These are phyloP conservation scores for Candida neerlandica DNA, from an alignment of 1,139 yeast species.

Conservation along the genomic window DNA sequence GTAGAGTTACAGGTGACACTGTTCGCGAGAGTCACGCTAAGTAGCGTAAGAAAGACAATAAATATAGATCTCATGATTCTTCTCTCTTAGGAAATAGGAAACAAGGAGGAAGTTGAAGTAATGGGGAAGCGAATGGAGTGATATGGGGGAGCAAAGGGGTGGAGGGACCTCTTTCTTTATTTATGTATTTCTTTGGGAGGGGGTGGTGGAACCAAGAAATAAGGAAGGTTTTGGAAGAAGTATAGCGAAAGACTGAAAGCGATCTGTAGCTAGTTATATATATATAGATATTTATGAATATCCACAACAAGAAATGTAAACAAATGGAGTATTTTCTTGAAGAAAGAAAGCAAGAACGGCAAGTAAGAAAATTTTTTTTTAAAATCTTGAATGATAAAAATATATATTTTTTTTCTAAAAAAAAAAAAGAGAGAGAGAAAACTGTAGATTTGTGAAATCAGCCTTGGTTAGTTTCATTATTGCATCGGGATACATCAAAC, in stretches of 20 bases:
- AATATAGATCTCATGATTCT: conserved; percentile 10
- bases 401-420: neutral
- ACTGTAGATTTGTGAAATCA: neutral
- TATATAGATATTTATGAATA: too few relatives aligned
- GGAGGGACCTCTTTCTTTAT: too few relatives aligned
- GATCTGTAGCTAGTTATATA: too few relatives aligned
- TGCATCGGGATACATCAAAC: too few relatives aligned
- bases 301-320: neutral
- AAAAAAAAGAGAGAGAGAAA: neutral
- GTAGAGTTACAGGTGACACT: conserved; percentile 48
- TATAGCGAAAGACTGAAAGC: too few relatives aligned
- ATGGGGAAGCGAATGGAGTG: neutral
- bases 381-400: neutral
- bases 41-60: conserved; percentile 13
- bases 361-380: neutral
- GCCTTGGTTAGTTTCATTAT: neutral
- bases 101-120: neutral
- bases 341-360: neutral
- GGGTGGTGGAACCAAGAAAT: neutral
- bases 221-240: too few relatives aligned
- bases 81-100: neutral
- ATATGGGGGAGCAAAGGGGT: too few relatives aligned
- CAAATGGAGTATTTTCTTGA: neutral
- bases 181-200: neutral
- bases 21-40: conserved; percentile 15